Conservation (phyloP, 108 stramenopile species). For the Pseudonitzschia multistriata region DNA sequence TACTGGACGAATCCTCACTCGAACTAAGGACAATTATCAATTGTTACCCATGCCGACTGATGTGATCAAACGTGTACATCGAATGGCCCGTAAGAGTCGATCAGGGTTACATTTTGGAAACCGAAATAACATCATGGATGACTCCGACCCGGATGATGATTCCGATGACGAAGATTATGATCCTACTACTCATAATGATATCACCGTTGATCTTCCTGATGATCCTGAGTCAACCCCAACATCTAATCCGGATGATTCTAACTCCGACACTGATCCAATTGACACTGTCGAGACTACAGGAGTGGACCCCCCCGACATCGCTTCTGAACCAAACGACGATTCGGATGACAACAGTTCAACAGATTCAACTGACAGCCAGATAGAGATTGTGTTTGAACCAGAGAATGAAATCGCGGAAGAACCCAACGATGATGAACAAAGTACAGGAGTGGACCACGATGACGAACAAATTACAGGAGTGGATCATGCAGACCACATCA, state of each 20-base stretch:
- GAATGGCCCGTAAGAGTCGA: neutral
- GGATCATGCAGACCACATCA: no score
- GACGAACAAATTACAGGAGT: neutral
- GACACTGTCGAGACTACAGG: no score
- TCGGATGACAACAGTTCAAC: no score
- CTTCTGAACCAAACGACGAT: no score
- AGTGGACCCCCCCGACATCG: no score
- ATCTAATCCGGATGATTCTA: neutral
- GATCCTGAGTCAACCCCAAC: neutral
- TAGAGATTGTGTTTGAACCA: neutral
- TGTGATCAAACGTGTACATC: constrained; percentile 3
- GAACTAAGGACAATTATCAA: neutral
- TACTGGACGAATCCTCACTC: constrained; percentile 7
- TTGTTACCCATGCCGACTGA: neutral
- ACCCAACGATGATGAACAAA: constrained; percentile 4
- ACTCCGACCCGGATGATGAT: neutral
- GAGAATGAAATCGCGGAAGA: constrained; percentile 1
- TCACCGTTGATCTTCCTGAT: no score
- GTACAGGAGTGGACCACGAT: constrained; percentile 7
- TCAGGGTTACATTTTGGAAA: neutral
- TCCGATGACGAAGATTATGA: neutral
- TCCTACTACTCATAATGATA: neutral
- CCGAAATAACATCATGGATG: neutral
- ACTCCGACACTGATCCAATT: neutral
- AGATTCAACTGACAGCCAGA: no score